Evolutionary conservation across 306 rosid genomes (phyloP).

Genomic region (Cucurbita moschata): DNA sequence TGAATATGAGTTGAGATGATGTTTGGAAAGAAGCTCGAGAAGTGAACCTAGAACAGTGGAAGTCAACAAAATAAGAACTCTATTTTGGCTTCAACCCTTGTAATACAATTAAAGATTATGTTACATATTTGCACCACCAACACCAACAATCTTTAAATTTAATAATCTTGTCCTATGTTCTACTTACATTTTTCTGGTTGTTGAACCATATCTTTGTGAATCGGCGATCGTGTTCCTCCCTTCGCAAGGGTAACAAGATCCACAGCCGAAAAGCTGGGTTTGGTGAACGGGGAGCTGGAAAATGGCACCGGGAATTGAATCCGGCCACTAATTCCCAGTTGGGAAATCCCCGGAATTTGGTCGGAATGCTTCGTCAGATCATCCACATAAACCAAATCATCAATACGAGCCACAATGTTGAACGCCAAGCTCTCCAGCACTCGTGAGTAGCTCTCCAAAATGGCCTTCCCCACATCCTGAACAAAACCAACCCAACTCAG

Average conservation of each 20-base stretch:
- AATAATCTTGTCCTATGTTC: neutral
- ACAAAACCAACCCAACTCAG: neutral
- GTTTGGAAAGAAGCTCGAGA: too few relatives aligned
- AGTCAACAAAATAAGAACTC: too few relatives aligned
- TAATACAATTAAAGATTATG: neutral
- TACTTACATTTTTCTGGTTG: neutral
- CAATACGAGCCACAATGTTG: conserved; percentile 29
- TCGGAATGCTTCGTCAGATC: neutral
- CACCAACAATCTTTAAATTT: neutral
- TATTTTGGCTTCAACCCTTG: neutral
- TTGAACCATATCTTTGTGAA: neutral
- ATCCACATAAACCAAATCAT: conserved; percentile 23
- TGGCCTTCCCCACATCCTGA: conserved; percentile 36
- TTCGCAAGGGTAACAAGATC: too few relatives aligned
- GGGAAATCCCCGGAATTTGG: neutral
- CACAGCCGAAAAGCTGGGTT: neutral
- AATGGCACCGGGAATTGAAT: neutral
- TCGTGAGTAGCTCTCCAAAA: conserved; percentile 34
- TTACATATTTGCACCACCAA: neutral
- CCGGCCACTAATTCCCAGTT: neutral
- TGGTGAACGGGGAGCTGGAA: neutral
- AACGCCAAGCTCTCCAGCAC: conserved; percentile 29
- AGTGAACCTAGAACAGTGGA: too few relatives aligned
- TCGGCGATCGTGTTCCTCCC: neutral
- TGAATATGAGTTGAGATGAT: too few relatives aligned